These are phyloP conservation scores for Dalbergia cochinchinensis DNA, from an alignment of 306 rosid genomes.

Conservation along the genomic window DNA sequence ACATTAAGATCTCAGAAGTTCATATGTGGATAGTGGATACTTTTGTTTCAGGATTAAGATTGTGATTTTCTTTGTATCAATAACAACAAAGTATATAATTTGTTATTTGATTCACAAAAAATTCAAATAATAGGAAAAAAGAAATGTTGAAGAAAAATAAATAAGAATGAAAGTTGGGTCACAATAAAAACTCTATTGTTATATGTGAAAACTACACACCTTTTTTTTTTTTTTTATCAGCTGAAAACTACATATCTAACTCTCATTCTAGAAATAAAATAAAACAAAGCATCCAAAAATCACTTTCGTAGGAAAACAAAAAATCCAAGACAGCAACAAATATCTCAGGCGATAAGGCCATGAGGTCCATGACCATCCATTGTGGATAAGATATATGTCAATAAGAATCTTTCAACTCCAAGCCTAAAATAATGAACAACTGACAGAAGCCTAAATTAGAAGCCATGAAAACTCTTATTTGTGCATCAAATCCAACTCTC, in stretches of 20 bases:
- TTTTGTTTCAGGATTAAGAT: background rate
- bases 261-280: too few species aligned
- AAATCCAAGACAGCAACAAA: constrained; percentile 2
- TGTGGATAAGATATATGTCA: constrained; percentile 64
- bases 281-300: too few species aligned
- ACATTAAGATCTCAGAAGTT: background rate
- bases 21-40: constrained; percentile 11
- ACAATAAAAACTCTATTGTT: too few species aligned
- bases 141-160: too few species aligned
- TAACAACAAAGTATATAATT: background rate
- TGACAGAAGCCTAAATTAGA: background rate
- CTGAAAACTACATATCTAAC: too few species aligned
- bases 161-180: too few species aligned
- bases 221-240: too few species aligned
- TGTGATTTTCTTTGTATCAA: background rate
- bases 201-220: too few species aligned
- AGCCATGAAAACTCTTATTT: constrained; percentile 70
- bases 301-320: too few species aligned
- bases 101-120: too few species aligned
- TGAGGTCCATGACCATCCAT: constrained; percentile 50
- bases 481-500: constrained; percentile 52
- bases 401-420: constrained; percentile 39
- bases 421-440: background rate
- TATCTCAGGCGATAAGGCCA: constrained; percentile 28
- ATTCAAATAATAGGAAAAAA: too few species aligned